Evolutionary conservation across 1,139 yeast genomes (phyloP), one percentile per base, ranked within the genome.

Genomic region (Arxiozyma telluris): DNA sequence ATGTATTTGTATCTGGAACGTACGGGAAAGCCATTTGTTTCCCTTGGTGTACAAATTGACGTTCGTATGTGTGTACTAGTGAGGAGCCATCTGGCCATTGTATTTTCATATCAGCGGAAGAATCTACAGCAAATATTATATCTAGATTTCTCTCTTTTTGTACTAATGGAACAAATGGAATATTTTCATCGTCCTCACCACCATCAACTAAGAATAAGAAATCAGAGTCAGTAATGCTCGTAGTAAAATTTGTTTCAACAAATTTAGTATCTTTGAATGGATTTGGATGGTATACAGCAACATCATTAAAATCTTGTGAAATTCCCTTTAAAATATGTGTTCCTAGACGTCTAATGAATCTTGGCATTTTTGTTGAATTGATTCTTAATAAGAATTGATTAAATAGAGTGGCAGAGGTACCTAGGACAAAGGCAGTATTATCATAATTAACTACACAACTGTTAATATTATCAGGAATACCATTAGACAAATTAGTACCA

Each of bases 31-130:
- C 72, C 41, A 86, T 80, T 43, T 80, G 81, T 59, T 82, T 79
- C 20, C 85, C 89, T 65, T 82, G 84, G 1, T 66, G 42, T 21
- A 74, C 71, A 66, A 87, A 86, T 70, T 84, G 91, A 62, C 96
- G 81, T 62, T 80, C 76, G 64, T 82, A 88, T 7, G 90, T 81
- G 38, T 75, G 73, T 27, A 79, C 79, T 51, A 88, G 67, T 0
- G 96, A 80, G 1, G 87, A 71, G 51, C 96, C 96, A 64, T 84
- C 80, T 44, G 96, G 96, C 89, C 93, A 87, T 57, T 68, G 71
- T 45, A 74, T 69, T 17, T 72, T 71, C 0, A 91, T 83, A 62
- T 90, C 96, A 47, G 88, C 93, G 15, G 90, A 82, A 69, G 85
- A 86, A 67, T 90, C 98, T 65, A 81, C 83, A 0, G 95, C 95